phyloP scores from a whole-genome alignment of 83 land plant genomes.

The Picea abies region DNA sequence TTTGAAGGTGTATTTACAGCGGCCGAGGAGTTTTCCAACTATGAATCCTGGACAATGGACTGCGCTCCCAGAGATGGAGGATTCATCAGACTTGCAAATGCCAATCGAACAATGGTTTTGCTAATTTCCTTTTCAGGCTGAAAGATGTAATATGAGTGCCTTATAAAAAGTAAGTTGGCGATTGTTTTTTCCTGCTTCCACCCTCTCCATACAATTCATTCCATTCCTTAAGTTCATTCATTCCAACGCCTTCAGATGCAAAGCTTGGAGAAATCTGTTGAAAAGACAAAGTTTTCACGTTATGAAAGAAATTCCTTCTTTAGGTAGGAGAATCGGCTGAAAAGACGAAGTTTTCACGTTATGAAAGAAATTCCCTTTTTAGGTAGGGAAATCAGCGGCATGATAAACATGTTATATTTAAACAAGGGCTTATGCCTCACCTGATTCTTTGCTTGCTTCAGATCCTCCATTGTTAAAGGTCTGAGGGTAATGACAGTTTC shows the following conservation, averaged over 20 bases:
- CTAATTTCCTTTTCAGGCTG: too few species aligned
- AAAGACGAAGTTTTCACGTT: background rate
- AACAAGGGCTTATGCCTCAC: slow-evolving; percentile 22
- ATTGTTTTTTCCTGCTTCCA: slow-evolving; percentile 88
- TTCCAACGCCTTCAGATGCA: slow-evolving; percentile 75
- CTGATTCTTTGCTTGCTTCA: slow-evolving; percentile 76
- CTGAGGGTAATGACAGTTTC: slow-evolving; percentile 51
- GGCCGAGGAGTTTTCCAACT: too few species aligned
- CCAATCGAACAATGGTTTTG: too few species aligned
- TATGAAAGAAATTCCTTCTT: background rate
- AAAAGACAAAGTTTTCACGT: background rate
- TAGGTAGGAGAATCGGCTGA: slow-evolving; percentile 29
- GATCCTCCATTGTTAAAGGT: slow-evolving; percentile 82
- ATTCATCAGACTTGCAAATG: too few species aligned
- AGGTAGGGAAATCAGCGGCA: background rate
- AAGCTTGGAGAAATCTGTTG: slow-evolving; percentile 85
- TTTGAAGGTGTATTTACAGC: too few species aligned
- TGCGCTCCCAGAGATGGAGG: too few species aligned
- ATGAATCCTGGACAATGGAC: too few species aligned
- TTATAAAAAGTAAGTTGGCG: slow-evolving; percentile 73
- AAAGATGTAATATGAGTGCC: background rate
- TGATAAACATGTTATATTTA: background rate
- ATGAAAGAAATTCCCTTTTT: background rate
- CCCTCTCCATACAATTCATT: slow-evolving; percentile 94
- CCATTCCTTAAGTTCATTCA: slow-evolving; percentile 91